phyloP scores from a whole-genome alignment of 495 filamentous ascomycete genomes.

The Pseudevernia furfuracea region DNA sequence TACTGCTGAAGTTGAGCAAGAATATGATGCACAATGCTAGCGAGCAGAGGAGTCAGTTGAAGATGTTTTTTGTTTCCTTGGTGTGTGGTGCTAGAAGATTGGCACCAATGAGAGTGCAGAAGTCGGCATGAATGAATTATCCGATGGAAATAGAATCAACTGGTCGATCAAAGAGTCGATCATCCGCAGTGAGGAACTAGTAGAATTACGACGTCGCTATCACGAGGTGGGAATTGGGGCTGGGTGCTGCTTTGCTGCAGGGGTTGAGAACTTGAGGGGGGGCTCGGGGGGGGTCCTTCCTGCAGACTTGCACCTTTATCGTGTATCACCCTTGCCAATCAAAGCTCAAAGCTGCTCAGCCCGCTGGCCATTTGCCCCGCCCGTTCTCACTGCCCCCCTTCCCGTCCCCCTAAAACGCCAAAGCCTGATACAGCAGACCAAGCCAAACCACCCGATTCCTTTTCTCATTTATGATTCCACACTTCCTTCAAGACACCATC shows the following conservation, averaged over 20 bases:
- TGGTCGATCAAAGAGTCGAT: background rate
- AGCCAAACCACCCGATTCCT: background rate
- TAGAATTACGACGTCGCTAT: background rate
- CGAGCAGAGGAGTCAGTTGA: background rate
- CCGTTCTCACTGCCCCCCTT: background rate
- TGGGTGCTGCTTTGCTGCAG: background rate
- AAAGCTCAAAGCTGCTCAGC: background rate
- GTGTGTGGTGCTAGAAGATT: no score
- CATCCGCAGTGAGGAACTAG: constrained; percentile 2
- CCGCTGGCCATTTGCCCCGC: background rate
- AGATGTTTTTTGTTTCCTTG: background rate
- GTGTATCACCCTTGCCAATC: constrained; percentile 1
- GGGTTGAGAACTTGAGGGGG: no score
- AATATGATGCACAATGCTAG: background rate
- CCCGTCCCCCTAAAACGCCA: background rate
- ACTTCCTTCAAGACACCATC: no score
- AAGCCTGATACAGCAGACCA: background rate
- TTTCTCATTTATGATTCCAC: no score
- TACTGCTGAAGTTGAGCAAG: background rate
- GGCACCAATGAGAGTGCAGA: constrained; percentile 14
- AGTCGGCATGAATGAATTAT: background rate
- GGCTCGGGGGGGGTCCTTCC: background rate
- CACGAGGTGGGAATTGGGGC: no score
- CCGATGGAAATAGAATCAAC: background rate
- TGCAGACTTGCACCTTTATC: background rate